Conservation (phyloP, 1,284 basidiomycete species). For the Malassezia pachydermatis region DNA sequence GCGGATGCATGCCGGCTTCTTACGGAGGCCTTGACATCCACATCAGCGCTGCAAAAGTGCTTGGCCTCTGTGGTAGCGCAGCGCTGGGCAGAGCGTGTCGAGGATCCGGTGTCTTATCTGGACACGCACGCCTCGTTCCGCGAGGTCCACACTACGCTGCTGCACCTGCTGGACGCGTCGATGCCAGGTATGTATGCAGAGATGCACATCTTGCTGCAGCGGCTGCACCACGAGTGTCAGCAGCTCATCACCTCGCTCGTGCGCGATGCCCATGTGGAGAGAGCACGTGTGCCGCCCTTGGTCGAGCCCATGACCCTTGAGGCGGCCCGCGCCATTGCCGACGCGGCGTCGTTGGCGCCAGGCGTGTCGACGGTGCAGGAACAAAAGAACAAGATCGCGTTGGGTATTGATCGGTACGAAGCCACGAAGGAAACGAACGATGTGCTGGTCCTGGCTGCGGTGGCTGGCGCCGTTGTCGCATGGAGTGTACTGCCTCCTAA, state of each 20-base stretch:
- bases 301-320: slow-evolving; percentile 75
- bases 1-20: slow-evolving; percentile 56
- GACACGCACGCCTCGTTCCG: slow-evolving; percentile 21
- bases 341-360: slow-evolving; percentile 49
- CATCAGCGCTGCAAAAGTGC: slow-evolving; percentile 83
- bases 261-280: slow-evolving; percentile 72
- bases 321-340: slow-evolving; percentile 62
- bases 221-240: slow-evolving; percentile 71
- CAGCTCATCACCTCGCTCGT: slow-evolving; percentile 69
- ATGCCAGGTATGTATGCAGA: slow-evolving; percentile 74
- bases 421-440: slow-evolving; percentile 79
- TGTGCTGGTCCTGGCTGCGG: slow-evolving; percentile 72
- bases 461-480: slow-evolving; percentile 75
- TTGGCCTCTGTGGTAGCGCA: slow-evolving; percentile 73
- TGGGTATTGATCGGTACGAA: slow-evolving; percentile 70
- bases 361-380: slow-evolving; percentile 62
- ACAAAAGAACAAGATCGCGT: slow-evolving; percentile 61
- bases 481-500: slow-evolving; percentile 53
- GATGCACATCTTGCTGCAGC: slow-evolving; percentile 70
- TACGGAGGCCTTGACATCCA: slow-evolving; percentile 67
- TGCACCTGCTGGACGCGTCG: slow-evolving; percentile 65
- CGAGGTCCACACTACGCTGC: slow-evolving; percentile 57
- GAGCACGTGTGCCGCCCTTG: slow-evolving; percentile 62
- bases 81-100: slow-evolving; percentile 65
- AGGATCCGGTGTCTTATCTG: slow-evolving; percentile 21